These are phyloP conservation scores for Pichia insulana DNA, from an alignment of 805 yeast species.

Conservation along the genomic window DNA sequence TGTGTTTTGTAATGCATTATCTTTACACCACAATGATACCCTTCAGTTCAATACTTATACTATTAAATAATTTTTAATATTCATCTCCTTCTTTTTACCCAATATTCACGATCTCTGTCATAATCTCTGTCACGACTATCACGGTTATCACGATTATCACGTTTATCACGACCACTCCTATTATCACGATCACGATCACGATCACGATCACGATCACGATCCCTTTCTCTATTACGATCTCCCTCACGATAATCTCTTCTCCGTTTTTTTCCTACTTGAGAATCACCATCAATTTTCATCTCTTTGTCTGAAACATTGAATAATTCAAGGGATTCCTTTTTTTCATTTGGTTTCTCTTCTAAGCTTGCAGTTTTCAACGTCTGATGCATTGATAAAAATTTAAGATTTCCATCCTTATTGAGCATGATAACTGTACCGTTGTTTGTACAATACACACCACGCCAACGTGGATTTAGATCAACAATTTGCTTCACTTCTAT, in stretches of 20 bases:
- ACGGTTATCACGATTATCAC: not conserved
- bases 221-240: too few relatives aligned
- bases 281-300: not conserved
- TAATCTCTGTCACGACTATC: not conserved
- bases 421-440: not conserved
- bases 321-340: not conserved
- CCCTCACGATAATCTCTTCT: not conserved
- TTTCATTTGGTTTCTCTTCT: not conserved
- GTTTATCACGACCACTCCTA: not conserved
- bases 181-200: not conserved
- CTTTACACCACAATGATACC: too few relatives aligned
- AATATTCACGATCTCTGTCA: too few relatives aligned
- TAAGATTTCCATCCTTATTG: not conserved
- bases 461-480: constrained; percentile 2
- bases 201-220: too few relatives aligned
- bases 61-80: not conserved
- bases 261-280: not conserved
- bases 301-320: not conserved
- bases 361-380: not conserved
- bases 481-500: not conserved
- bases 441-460: constrained; percentile 2
- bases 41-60: not conserved
- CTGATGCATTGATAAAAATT: not conserved
- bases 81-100: too few relatives aligned
- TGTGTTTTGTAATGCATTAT: too few relatives aligned